These are phyloP conservation scores for Platanus orientalis DNA, from an alignment of 164 flowering plant genomes.

Conservation along the genomic window DNA sequence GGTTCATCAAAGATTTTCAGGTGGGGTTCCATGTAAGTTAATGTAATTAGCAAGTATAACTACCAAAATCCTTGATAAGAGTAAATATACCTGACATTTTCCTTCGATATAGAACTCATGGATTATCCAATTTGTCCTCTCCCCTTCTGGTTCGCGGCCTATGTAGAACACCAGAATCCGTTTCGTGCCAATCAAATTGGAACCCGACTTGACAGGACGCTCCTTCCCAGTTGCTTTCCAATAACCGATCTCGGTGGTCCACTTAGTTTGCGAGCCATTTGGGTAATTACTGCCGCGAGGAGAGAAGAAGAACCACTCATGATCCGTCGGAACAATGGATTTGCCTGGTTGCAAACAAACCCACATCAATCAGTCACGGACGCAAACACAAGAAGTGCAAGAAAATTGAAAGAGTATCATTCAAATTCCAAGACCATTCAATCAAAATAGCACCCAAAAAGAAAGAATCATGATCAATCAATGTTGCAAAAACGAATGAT, in stretches of 20 bases:
- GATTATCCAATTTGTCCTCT: slow-evolving; percentile 86
- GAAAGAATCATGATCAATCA: too few relatives aligned
- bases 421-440: background rate
- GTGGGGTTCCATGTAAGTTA: too few relatives aligned
- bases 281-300: slow-evolving; percentile 79
- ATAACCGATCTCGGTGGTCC: slow-evolving; percentile 67
- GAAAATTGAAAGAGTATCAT: background rate
- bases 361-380: slow-evolving; percentile 17
- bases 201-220: slow-evolving; percentile 56
- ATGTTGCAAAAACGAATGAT: too few relatives aligned
- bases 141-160: slow-evolving; percentile 86
- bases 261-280: slow-evolving; percentile 68
- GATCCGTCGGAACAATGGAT: slow-evolving; percentile 58
- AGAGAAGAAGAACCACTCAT: slow-evolving; percentile 84
- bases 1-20: slow-evolving; percentile 1
- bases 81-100: slow-evolving; percentile 45
- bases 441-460: too few relatives aligned
- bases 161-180: slow-evolving; percentile 77
- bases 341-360: slow-evolving; percentile 34
- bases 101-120: slow-evolving; percentile 63
- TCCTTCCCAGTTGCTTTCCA: slow-evolving; percentile 92
- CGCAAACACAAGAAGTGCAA: background rate
- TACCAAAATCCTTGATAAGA: too few relatives aligned
- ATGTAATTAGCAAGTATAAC: too few relatives aligned
- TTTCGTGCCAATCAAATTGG: slow-evolving; percentile 60